Base-by-base conservation (phyloP, 305 asterid species). In the Salvia sclarea region DNA sequence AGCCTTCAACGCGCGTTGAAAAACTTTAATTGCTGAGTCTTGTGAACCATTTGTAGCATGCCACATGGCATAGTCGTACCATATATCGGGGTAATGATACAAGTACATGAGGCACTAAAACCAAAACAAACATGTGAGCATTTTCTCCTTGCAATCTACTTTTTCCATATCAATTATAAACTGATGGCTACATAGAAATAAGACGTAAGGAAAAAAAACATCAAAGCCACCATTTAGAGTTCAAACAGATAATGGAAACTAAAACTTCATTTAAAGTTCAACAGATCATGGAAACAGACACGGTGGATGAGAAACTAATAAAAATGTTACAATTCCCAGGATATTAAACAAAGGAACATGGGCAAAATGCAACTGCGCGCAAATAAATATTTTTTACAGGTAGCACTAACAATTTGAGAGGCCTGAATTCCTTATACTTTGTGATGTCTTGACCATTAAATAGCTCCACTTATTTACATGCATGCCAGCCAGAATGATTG, bases 31-130 rank as follows among this genome's bases (percentile, higher is more conserved):
- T 49, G 98, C 95, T 20, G 96, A 77, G 60, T 88, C 97, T 68
- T 77, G 64, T 33, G 96, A 90, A 70, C 96, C 97, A 82, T 79
- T 80, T 76, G 75, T 87, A 72, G 95, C 96, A 73, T 93, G 96
- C 97, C 97, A 90, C 75, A 77, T 87, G 71, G 98, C 96, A 80
- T 84, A 93, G 68, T 88, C 96, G 69, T 93, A 93, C 98, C 98
- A 93, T 72, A 93, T 83, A 76, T 90, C 98, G 50, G 98, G 96
- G 80, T 87, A 87, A 80, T 93, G 96, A 79, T 90, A 88, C 74
- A 90, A 72, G 80, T 85, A 90, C 97, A 90, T 87, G 83, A 90
- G 94, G 80, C 96, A 87, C 98, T 93, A 63, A 78, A 74, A 84
- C 24, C 44, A 59, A 79, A 77, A 84, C 60, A 76, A 57, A 57